Base-by-base conservation (phyloP, 108 stramenopile genomes). In the Chaetoceros muelleri region DNA sequence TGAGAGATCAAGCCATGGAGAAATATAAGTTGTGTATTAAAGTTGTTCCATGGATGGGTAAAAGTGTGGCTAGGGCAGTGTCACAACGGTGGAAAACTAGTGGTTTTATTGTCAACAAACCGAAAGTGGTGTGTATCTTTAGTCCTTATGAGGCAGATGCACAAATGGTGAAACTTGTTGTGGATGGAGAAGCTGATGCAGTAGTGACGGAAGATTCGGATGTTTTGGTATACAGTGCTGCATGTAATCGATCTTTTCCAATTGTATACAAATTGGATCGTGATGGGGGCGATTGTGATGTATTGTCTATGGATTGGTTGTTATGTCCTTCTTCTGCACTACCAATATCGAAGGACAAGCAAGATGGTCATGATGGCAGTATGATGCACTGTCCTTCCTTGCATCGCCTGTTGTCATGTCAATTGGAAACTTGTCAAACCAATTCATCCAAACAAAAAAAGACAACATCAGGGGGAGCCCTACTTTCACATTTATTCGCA, bases 121-220 rank as follows among this genome's bases (percentile, higher is more conserved):
- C n/a, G n/a, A n/a, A 65, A 50, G 82, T 93, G 2, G 55, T 74
- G 44, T 78, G 78, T 49, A 62, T 96, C 2, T 89, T 81, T 59
- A 82, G 90, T 16, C 98, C 98, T 0, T 97, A 95, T 73, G 98
- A 99, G 64, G 96, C 98, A 2, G 98, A 99, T 73, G 82, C 95
- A 13, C 96, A 97, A 70, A 69, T 99, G 65, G 93, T 84, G 0
- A 90, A 81, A 49, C 62, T 99, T 45, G 81, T 83, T 44, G 61
- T 76, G 2, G 76, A 81, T 47, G 86, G 88, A 24, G 18, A 66
- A 13, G 85, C 85, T 19, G 73, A 96, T 66, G 89, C 82, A 7
- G 84, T 97, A 13, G 77, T 98, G 25, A 95, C 92, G 25, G 98
- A 98, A 76, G 87, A 89, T 64, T 83, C 81, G 19, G 90, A 91